Conservation (phyloP, 23 red algal genomes). For the Cyanidium caldarium region DNA sequence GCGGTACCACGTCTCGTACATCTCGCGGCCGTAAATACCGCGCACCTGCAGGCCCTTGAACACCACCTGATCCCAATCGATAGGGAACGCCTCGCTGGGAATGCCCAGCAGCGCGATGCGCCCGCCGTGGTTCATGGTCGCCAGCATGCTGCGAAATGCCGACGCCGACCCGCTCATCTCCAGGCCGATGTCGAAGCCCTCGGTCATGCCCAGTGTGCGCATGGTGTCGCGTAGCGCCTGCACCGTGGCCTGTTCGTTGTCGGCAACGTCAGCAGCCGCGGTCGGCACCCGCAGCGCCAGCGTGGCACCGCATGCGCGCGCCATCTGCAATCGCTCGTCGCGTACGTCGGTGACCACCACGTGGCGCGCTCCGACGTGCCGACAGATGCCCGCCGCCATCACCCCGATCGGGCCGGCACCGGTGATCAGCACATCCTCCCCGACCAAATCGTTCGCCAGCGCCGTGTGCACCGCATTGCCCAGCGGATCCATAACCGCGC, state of each 20-base stretch:
- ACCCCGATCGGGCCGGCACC: constrained; percentile 18
- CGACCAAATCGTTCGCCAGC: constrained; percentile 19
- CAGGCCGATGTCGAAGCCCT: constrained; percentile 21
- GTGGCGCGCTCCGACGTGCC: constrained; percentile 17
- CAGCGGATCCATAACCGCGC: constrained; percentile 17
- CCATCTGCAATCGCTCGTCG: constrained; percentile 14
- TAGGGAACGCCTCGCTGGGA: constrained; percentile 12
- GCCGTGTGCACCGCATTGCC: constrained; percentile 17
- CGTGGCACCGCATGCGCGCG: constrained; percentile 9
- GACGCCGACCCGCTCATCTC: constrained; percentile 17
- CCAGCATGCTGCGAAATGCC: constrained; percentile 18
- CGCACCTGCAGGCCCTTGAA: constrained; percentile 12
- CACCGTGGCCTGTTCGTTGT: background rate
- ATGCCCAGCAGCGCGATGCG: constrained; percentile 20
- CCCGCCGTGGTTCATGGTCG: constrained; percentile 26
- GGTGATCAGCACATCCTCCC: constrained; percentile 25
- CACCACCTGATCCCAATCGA: constrained; percentile 19
- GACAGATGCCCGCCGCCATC: constrained; percentile 13
- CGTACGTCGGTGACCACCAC: constrained; percentile 14
- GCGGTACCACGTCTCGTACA: constrained; percentile 25
- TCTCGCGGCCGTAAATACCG: constrained; percentile 22
- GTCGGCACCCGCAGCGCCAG: constrained; percentile 2
- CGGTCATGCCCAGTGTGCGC: constrained; percentile 15
- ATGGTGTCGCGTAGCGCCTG: background rate
- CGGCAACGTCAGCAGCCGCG: background rate